Percentiles rank a stretch among this genome's conserved stretches.
These are phyloP conservation scores for Ophiosphaerella narmari DNA, from an alignment of 2,329 filamentous ascomycete species.

Conservation along the genomic window DNA sequence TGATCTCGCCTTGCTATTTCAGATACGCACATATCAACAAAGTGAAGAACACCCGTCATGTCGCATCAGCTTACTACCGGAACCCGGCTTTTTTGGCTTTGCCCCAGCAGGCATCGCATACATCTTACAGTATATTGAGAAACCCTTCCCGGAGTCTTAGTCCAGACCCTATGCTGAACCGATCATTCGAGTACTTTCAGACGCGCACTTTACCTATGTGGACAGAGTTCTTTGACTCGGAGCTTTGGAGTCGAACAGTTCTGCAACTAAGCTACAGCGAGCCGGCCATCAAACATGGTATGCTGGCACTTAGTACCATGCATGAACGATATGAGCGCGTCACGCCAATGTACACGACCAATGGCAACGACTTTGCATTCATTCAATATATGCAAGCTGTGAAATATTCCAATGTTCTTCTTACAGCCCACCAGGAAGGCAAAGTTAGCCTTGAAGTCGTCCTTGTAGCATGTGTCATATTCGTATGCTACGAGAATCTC, in stretches of 20 bases:
- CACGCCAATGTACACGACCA: conserved; percentile 15
- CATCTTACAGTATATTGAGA: conserved; percentile 14
- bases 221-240: conserved; percentile 41
- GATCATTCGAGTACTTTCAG: conserved; percentile 36
- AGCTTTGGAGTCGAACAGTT: conserved; percentile 34
- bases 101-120: conserved; percentile 18
- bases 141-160: conserved; percentile 26
- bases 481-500: conserved; percentile 38
- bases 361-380: conserved; percentile 30
- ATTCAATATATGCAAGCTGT: conserved; percentile 37
- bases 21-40: conserved; percentile 36
- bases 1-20: background rate
- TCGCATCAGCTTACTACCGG: conserved; percentile 26
- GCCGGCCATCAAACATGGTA: conserved; percentile 37
- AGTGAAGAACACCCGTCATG: conserved; percentile 12
- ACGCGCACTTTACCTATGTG: conserved; percentile 33
- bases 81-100: conserved; percentile 34
- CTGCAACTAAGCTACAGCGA: conserved; percentile 33
- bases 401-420: conserved; percentile 32
- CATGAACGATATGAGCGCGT: conserved; percentile 32
- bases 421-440: conserved; percentile 24
- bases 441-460: conserved; percentile 30
- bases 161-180: conserved; percentile 27
- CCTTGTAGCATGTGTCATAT: conserved; percentile 37
- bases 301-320: conserved; percentile 34